Percentiles rank a stretch among this genome's conserved stretches.
phyloP scores from a whole-genome alignment of 176 grass and related monocot species.

The Triticum timopheevii region DNA sequence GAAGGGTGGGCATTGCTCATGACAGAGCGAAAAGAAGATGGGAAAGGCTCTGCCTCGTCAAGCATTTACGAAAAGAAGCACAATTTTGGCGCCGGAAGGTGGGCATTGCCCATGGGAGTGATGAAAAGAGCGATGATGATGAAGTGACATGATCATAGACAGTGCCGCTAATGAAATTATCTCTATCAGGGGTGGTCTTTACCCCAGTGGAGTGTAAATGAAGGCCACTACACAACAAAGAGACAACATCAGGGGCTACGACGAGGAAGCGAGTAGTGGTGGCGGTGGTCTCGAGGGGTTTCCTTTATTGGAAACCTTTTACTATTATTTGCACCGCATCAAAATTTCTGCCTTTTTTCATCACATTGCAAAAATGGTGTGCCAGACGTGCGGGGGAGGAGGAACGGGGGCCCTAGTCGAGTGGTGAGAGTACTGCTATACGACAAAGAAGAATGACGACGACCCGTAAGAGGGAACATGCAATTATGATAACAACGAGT shows the following conservation, averaged over 20 bases:
- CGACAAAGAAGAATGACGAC: background rate
- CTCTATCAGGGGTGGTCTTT: background rate
- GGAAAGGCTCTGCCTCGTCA: background rate
- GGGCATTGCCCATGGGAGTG: background rate
- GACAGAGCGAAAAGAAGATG: background rate
- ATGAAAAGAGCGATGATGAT: background rate
- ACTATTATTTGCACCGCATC: background rate
- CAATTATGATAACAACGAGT: background rate
- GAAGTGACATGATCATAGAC: background rate
- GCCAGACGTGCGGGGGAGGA: too few relatives aligned
- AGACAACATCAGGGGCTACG: background rate
- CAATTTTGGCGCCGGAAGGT: background rate
- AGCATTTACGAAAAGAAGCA: background rate
- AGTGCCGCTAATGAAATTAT: background rate
- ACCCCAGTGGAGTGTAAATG: background rate
- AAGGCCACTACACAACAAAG: background rate
- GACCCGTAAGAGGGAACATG: rapidly evolving
- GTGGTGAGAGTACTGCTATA: background rate
- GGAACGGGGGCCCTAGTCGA: background rate
- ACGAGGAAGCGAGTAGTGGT: too few relatives aligned
- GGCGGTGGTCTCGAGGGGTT: too few relatives aligned
- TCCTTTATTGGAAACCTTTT: background rate
- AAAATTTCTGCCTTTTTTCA: background rate
- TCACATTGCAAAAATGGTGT: background rate
- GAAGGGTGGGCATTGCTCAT: background rate